A percentile compares a stretch with the other conserved stretches of the same genome.
Evolutionary conservation across 805 yeast species (phyloP).

Genomic region (Sugiyamaella lignohabitans): DNA sequence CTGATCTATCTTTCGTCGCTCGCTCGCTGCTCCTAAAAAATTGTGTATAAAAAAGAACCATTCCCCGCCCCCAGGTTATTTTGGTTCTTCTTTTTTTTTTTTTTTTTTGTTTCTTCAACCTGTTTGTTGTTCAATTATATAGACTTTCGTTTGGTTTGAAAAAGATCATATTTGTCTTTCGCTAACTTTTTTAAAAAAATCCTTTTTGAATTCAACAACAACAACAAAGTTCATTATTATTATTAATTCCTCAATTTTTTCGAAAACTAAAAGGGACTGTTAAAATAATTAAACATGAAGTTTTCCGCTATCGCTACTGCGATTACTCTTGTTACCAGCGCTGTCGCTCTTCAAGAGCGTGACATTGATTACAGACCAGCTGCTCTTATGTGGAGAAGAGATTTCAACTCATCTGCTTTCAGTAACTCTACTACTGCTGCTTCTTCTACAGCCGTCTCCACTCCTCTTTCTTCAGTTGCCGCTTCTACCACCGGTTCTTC

Average conservation of each 20-base stretch:
- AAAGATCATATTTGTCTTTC: conserved; percentile 15
- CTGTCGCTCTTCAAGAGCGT: neutral
- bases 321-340: neutral
- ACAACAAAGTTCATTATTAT: no score
- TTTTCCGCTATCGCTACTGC: neutral
- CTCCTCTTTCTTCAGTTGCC: no score
- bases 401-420: neutral
- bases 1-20: no score
- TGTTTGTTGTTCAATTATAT: neutral
- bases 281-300: neutral
- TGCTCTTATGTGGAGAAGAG: neutral
- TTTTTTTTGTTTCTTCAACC: neutral
- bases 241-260: no score
- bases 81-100: neutral
- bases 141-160: neutral
- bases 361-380: neutral
- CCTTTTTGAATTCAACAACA: no score
- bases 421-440: neutral
- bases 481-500: conserved; percentile 7
- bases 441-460: conserved; percentile 3
- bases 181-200: no score
- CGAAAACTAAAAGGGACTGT: no score
- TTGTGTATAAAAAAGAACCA: neutral
- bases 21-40: no score
- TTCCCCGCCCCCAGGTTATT: neutral